A percentile compares a stretch with the other conserved stretches of the same genome.
Evolutionary conservation across 805 yeast species (phyloP).

Genomic region (Ogataea methanolica): DNA sequence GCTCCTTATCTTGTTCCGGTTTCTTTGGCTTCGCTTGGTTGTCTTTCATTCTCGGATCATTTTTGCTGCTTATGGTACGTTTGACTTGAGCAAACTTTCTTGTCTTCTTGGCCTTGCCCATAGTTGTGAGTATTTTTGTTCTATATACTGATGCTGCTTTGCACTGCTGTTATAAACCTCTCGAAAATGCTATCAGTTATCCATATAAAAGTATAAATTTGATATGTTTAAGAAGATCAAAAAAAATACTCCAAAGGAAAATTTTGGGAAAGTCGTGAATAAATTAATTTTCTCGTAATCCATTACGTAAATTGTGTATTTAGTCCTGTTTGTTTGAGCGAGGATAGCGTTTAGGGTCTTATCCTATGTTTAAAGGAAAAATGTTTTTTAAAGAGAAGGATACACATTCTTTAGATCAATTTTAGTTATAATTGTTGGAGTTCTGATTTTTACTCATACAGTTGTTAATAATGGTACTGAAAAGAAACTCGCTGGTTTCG

Average conservation of each 20-base stretch:
- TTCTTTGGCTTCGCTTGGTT: conserved; percentile 36
- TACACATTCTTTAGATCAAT: no score
- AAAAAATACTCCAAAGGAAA: neutral
- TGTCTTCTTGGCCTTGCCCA: conserved; percentile 98
- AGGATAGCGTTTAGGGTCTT: neutral
- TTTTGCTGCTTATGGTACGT: conserved; percentile 62
- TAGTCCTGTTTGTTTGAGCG: neutral
- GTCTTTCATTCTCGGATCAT: conserved; percentile 58
- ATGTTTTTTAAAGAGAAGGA: no score
- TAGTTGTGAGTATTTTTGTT: conserved; percentile 21
- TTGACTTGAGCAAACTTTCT: conserved; percentile 94
- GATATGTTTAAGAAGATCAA: neutral
- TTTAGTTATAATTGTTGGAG: no score
- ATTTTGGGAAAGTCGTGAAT: neutral
- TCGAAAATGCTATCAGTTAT: neutral
- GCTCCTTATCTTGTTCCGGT: conserved; percentile 66
- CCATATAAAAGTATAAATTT: neutral
- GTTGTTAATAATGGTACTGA: neutral
- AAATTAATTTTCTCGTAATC: neutral
- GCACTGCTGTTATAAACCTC: neutral
- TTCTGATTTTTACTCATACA: neutral
- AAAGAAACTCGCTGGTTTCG: neutral
- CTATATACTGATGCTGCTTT: neutral
- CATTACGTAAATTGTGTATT: neutral
- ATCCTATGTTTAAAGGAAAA: no score